Conservation (phyloP, 2,329 filamentous ascomycete genomes). For the Diaporthe velutina region DNA sequence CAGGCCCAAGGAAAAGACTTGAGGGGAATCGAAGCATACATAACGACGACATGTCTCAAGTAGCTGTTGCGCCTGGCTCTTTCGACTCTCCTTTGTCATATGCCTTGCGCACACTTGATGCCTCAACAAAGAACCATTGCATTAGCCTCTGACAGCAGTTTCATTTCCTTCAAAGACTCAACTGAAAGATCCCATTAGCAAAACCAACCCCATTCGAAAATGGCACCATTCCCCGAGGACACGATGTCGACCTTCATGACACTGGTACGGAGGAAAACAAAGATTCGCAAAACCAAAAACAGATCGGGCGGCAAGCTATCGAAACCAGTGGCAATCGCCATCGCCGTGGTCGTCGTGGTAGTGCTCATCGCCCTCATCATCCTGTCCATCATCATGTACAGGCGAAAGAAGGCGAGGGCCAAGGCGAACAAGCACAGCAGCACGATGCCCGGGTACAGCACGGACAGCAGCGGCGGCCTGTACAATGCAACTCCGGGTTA, state of each 20-base stretch:
- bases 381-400: background rate
- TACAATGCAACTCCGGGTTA: background rate
- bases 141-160: background rate
- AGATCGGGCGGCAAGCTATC: background rate
- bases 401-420: background rate
- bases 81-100: background rate
- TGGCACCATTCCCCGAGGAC: conserved; percentile 9
- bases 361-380: background rate
- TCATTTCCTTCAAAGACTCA: background rate
- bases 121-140: background rate
- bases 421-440: background rate
- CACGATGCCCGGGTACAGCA: background rate
- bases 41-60: background rate
- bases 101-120: background rate
- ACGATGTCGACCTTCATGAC: background rate
- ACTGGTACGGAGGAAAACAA: background rate
- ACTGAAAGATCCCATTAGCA: background rate
- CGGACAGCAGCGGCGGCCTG: background rate
- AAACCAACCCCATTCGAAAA: background rate
- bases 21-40: background rate
- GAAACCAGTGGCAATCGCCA: background rate
- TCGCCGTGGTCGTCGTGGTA: background rate
- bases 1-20: background rate
- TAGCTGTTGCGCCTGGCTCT: too few relatives aligned
- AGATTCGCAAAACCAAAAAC: background rate